Evolutionary conservation across 805 yeast species (phyloP).

Genomic region (Sungouiella blattae): DNA sequence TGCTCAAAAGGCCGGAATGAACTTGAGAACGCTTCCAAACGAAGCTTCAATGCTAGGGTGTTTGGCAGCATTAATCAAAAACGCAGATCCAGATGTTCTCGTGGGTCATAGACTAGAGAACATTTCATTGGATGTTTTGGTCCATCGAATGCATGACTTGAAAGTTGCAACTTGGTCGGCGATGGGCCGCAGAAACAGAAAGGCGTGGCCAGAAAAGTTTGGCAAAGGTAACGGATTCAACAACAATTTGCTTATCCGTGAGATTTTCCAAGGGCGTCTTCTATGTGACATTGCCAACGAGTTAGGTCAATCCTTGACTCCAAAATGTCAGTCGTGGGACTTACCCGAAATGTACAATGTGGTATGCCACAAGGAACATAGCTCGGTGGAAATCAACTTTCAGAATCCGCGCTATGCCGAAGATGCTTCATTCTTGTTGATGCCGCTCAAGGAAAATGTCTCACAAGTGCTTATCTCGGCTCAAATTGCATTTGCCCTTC

Average conservation of each 20-base stretch:
- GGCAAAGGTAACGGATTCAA: slow-evolving; percentile 51
- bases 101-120: slow-evolving; percentile 85
- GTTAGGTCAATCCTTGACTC: slow-evolving; percentile 87
- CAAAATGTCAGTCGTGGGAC: slow-evolving; percentile 94
- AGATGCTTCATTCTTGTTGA: slow-evolving; percentile 62
- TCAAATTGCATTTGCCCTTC: slow-evolving; percentile 75
- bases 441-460: slow-evolving; percentile 68
- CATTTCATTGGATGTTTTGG: slow-evolving; percentile 71
- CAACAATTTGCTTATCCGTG: slow-evolving; percentile 56
- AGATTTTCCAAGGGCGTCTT: slow-evolving; percentile 79
- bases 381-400: slow-evolving; percentile 69
- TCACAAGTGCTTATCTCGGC: slow-evolving; percentile 67
- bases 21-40: slow-evolving; percentile 58
- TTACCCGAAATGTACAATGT: slow-evolving; percentile 85
- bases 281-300: slow-evolving; percentile 92
- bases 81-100: slow-evolving; percentile 85
- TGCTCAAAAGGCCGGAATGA: slow-evolving; percentile 52
- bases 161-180: slow-evolving; percentile 74
- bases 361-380: slow-evolving; percentile 62
- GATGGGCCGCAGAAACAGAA: slow-evolving; percentile 78
- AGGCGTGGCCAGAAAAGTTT: slow-evolving; percentile 72
- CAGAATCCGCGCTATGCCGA: slow-evolving; percentile 61
- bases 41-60: slow-evolving; percentile 74
- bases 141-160: slow-evolving; percentile 75
- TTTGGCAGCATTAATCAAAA: slow-evolving; percentile 65